Evolutionary conservation across 2,329 filamentous ascomycete species (phyloP).

Genomic region (Pseudocercospora eumusae): DNA sequence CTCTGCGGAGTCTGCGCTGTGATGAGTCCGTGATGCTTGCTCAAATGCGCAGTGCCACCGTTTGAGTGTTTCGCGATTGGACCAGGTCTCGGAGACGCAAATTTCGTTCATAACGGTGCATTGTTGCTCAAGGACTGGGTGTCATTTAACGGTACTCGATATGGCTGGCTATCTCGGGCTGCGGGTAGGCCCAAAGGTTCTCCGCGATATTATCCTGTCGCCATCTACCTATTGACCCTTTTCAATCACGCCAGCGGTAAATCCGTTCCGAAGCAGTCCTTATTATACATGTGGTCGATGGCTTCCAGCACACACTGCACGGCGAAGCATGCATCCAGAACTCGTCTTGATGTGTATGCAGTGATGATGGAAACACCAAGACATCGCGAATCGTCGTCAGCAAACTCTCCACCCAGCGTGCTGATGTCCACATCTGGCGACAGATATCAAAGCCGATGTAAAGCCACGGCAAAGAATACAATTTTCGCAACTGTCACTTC

Average conservation of each 20-base stretch:
- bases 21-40: slow-evolving; percentile 12
- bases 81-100: slow-evolving; percentile 9
- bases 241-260: not conserved
- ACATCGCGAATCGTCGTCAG: not conserved
- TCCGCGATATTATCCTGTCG: not conserved
- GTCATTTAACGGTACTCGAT: not conserved
- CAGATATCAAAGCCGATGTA: not conserved
- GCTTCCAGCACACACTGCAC: not conserved
- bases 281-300: slow-evolving; percentile 5
- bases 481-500: not conserved
- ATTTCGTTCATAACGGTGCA: slow-evolving; percentile 21
- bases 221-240: slow-evolving; percentile 7
- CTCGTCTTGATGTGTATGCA: not conserved
- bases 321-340: not conserved
- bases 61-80: slow-evolving; percentile 12
- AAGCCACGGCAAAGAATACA: not conserved
- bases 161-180: slow-evolving; percentile 1
- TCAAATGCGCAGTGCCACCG: slow-evolving; percentile 17
- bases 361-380: not conserved
- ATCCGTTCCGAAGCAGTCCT: not conserved
- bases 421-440: not conserved
- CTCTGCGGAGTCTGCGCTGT: not conserved
- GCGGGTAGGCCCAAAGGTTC: not conserved
- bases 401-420: not conserved
- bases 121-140: slow-evolving; percentile 18